Percentiles rank a stretch among this genome's conserved stretches.
Conservation (phyloP, 106 monocot genomes). For the Amphibolis antarctica region DNA sequence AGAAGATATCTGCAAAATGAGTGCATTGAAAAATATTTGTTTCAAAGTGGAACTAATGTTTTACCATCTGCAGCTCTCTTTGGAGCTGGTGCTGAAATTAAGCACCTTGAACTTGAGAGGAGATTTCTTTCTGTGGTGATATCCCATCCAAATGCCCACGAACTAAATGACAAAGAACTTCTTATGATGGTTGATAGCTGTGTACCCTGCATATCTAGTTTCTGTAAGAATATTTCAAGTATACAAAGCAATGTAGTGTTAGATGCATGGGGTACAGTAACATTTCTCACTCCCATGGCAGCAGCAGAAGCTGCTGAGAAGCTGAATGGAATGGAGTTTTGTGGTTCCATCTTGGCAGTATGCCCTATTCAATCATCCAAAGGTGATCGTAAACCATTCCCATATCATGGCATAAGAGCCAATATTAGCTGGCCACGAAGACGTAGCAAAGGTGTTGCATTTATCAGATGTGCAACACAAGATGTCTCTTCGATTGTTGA, state of each 20-base stretch:
- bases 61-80: conserved; percentile 47
- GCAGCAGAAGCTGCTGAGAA: conserved; percentile 47
- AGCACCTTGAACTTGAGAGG: conserved; percentile 83
- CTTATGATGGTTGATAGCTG: conserved; percentile 34
- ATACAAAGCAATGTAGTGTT: conserved; percentile 15
- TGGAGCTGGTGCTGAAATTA: conserved; percentile 92
- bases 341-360: conserved; percentile 40
- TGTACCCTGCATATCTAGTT: conserved; percentile 45
- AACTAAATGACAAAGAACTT: conserved; percentile 56
- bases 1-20: conserved; percentile 50
- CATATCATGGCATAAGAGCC: conserved; percentile 52
- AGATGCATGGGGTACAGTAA: conserved; percentile 60
- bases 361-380: conserved; percentile 20
- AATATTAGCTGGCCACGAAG: conserved; percentile 73
- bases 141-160: conserved; percentile 42
- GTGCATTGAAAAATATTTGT: conserved; percentile 61
- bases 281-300: conserved; percentile 60
- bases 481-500: conserved; percentile 38
- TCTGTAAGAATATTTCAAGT: conserved; percentile 12
- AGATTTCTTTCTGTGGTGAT: conserved; percentile 60
- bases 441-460: conserved; percentile 68
- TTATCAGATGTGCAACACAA: conserved; percentile 38
- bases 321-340: conserved; percentile 47
- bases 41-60: conserved; percentile 23
- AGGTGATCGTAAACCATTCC: conserved; percentile 15